A percentile compares a stretch with the other conserved stretches of the same genome.
These are phyloP conservation scores for Malbranchea cinnamomea DNA, from an alignment of 2,329 filamentous ascomycete genomes.

Conservation along the genomic window DNA sequence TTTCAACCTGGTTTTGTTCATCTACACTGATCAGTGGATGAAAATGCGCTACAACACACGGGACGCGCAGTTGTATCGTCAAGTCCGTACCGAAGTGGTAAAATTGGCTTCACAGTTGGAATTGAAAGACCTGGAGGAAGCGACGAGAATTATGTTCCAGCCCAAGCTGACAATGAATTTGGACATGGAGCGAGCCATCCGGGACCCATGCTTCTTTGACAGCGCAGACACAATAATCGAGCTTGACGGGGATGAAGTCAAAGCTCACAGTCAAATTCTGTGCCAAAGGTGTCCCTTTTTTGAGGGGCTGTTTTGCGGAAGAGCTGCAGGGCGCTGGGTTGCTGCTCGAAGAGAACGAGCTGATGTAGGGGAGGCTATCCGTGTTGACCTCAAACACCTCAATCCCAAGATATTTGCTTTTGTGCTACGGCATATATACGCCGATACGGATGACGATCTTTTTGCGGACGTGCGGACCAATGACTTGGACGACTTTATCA, in stretches of 20 bases:
- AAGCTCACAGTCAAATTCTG: constrained; percentile 62
- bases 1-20: constrained; percentile 62
- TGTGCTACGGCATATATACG: constrained; percentile 69
- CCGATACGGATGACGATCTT: constrained; percentile 63
- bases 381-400: constrained; percentile 73
- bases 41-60: constrained; percentile 51
- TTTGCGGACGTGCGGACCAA: constrained; percentile 62
- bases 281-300: constrained; percentile 88
- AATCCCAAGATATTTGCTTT: constrained; percentile 57
- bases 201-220: constrained; percentile 56
- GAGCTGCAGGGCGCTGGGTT: constrained; percentile 74
- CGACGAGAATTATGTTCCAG: constrained; percentile 58
- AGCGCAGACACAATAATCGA: constrained; percentile 69
- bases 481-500: constrained; percentile 69
- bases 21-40: constrained; percentile 79
- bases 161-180: constrained; percentile 48
- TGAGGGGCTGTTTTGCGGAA: constrained; percentile 74
- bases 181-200: constrained; percentile 57
- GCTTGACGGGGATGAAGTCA: constrained; percentile 52
- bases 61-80: constrained; percentile 58
- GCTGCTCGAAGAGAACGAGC: constrained; percentile 44
- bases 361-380: constrained; percentile 38
- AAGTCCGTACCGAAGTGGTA: constrained; percentile 76
- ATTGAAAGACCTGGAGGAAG: constrained; percentile 57
- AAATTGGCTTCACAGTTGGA: constrained; percentile 59